Evolutionary conservation across 2,329 filamentous ascomycete genomes (phyloP), one percentile per base, ranked within the genome.

Genomic region (Diaporthe citri): DNA sequence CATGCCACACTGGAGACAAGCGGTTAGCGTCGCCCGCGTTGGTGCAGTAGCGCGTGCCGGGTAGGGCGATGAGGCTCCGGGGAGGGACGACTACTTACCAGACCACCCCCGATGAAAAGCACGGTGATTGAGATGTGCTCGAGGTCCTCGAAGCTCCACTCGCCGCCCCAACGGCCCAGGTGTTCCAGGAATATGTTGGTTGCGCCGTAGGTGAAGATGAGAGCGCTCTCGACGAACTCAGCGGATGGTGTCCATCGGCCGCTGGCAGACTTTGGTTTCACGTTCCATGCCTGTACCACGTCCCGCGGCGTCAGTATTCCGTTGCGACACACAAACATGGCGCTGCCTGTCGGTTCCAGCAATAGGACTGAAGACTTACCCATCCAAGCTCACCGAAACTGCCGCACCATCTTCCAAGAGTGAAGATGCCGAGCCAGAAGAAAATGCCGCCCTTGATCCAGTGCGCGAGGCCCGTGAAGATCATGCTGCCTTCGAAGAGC

Each of bases 371-470:
- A 3, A 57, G 64, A 83, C 86, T 81, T 78, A 89, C 88, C 96
- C 96, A 98, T 78, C 96, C 96, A 74, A 96, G 89, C 76, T 98
- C 94, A 74, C 94, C 92, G 82, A 97, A 98, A 82, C 94, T 94
- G 36, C 96, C 96, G 81, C 95, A 91, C 93, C 95, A 98, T 73
- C 96, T 93, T 41, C 95, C 95, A 5, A 98, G 88, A 0, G 95
- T 97, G 76, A 98, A 85, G 28, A 98, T 85, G 12, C 96, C 96
- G 77, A 97, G 94, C 92, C 95, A 97, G 85, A 98, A 95, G 87
- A 98, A 98, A 72, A 98, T 93, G 4, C 94, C 94, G 60, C 96
- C 96, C 83, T 98, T 98, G 83, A 98, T 92, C 86, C 95, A 98
- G 82, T 98, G 96, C 10, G 96, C 96, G 56, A 98, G 88, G 2